phyloP scores from a whole-genome alignment of 352 stramenopile species.

The Globisporangium cederbergense region DNA sequence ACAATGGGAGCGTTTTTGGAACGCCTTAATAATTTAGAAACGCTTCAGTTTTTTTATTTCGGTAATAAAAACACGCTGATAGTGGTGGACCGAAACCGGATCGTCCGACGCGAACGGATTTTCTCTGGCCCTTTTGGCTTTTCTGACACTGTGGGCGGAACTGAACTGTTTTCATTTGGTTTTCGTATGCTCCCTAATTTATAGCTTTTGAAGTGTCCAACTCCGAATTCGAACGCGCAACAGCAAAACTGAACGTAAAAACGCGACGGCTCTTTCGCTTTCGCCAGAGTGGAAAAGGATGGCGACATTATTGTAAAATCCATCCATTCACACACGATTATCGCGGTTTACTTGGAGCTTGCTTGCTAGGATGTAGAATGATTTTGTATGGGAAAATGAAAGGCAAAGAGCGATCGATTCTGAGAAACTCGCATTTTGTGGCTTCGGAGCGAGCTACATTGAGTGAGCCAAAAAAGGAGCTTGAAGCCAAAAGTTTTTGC shows the following conservation, averaged over 20 bases:
- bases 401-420: background rate
- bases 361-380: background rate
- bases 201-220: background rate
- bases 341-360: background rate
- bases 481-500: slow-evolving; percentile 2
- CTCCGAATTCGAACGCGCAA: background rate
- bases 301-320: background rate
- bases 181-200: background rate
- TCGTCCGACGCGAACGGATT: slow-evolving; percentile 17
- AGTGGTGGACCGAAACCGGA: background rate
- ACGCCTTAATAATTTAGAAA: too few relatives aligned
- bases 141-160: background rate
- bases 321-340: background rate
- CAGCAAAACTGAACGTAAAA: background rate
- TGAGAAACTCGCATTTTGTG: too few relatives aligned
- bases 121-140: background rate
- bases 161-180: background rate
- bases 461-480: background rate
- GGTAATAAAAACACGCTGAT: background rate
- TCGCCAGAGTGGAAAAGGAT: background rate
- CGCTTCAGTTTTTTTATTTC: too few relatives aligned
- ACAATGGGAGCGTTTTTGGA: too few relatives aligned
- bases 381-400: background rate
- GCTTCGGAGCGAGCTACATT: too few relatives aligned
- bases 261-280: background rate